These are phyloP conservation scores for Sanghuangporus sanghuang DNA, from an alignment of 1,284 basidiomycete species.

Conservation along the genomic window DNA sequence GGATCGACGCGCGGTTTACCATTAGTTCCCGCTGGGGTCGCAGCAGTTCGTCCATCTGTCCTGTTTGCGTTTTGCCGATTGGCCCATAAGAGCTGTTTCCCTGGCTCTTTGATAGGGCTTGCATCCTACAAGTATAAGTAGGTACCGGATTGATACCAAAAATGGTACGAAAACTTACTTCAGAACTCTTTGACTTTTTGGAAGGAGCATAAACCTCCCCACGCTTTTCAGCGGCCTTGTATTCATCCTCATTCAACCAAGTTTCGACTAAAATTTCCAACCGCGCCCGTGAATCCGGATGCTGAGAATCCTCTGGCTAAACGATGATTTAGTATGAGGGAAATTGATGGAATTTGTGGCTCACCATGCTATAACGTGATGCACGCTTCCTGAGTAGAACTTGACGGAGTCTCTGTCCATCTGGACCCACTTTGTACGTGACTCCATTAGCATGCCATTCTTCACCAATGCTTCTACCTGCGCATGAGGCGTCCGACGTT, in stretches of 20 bases:
- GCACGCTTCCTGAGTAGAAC: slow-evolving; percentile 63
- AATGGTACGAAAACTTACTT: slow-evolving; percentile 20
- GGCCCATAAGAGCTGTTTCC: slow-evolving; percentile 45
- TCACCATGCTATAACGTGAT: slow-evolving; percentile 68
- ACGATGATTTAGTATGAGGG: slow-evolving; percentile 10
- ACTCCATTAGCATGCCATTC: slow-evolving; percentile 68
- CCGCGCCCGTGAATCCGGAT: slow-evolving; percentile 62
- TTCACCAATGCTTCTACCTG: slow-evolving; percentile 59
- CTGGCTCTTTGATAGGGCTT: slow-evolving; percentile 30
- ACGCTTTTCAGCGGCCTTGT: slow-evolving; percentile 54
- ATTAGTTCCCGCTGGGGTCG: slow-evolving; percentile 36
- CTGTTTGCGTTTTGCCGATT: slow-evolving; percentile 35
- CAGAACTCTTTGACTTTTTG: slow-evolving; percentile 35
- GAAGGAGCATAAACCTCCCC: slow-evolving; percentile 49
- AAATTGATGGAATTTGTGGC: slow-evolving; percentile 21
- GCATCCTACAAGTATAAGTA: slow-evolving; percentile 20
- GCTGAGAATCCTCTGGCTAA: slow-evolving; percentile 70
- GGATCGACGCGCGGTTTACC: slow-evolving; percentile 34
- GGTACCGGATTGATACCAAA: background rate
- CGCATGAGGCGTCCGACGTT: slow-evolving; percentile 40
- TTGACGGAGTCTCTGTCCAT: slow-evolving; percentile 63
- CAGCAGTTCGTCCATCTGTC: slow-evolving; percentile 31
- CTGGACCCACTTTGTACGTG: slow-evolving; percentile 62
- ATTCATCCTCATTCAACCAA: slow-evolving; percentile 74
- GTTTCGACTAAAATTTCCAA: slow-evolving; percentile 66